phyloP scores from a whole-genome alignment of 768 basidiomycete species.

The Dioszegia crocea region DNA sequence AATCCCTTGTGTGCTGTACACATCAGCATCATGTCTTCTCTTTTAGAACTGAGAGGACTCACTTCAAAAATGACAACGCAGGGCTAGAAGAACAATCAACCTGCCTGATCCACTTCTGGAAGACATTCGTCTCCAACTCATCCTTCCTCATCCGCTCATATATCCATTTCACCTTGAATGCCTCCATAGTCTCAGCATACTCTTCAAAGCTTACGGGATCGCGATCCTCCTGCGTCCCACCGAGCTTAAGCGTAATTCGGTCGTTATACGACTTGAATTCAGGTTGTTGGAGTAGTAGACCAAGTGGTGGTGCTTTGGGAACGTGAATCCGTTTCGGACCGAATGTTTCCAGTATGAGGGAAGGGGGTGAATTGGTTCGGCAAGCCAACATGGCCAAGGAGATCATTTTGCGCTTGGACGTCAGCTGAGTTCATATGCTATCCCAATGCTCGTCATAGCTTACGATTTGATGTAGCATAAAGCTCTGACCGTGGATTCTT shows the following conservation, averaged over 20 bases:
- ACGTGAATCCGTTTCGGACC: conserved; percentile 69
- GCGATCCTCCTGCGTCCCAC: conserved; percentile 20
- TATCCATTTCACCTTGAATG: conserved; percentile 79
- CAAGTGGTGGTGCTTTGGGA: conserved; percentile 93
- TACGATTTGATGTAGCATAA: conserved; percentile 97
- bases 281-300: conserved; percentile 73
- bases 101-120: conserved; percentile 42
- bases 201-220: conserved; percentile 54
- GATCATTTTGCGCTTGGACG: conserved; percentile 89
- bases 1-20: conserved; percentile 66
- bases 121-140: conserved; percentile 72
- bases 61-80: conserved; percentile 72
- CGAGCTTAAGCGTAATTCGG: conserved; percentile 32
- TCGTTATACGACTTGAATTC: conserved; percentile 53
- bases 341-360: conserved; percentile 68
- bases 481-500: conserved; percentile 91
- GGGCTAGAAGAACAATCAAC: conserved; percentile 27
- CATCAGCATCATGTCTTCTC: neutral
- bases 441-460: too few species aligned
- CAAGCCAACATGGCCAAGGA: conserved; percentile 71
- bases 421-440: neutral
- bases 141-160: conserved; percentile 80
- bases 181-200: conserved; percentile 64
- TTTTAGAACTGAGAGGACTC: conserved; percentile 54
- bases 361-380: conserved; percentile 69